Conservation (phyloP, 2,329 filamentous ascomycete species). For the Fusarium fujikuroi region DNA sequence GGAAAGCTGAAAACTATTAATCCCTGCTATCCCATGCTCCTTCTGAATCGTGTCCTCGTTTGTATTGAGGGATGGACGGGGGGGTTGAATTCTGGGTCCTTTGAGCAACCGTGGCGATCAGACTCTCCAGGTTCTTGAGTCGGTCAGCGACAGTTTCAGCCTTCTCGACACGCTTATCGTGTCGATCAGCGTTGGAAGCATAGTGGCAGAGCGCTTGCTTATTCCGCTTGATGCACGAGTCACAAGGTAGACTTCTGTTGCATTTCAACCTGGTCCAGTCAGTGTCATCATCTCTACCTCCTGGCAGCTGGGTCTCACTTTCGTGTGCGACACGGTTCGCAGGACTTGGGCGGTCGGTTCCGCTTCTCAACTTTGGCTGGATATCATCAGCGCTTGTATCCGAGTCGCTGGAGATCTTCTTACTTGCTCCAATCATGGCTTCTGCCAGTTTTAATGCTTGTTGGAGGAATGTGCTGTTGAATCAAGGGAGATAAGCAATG, state of each 20-base stretch:
- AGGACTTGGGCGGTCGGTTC: conserved; percentile 49
- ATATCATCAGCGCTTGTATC: background rate
- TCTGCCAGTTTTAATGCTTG: rapidly evolving
- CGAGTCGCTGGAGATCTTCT: rapidly evolving
- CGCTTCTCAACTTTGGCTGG: conserved; percentile 46
- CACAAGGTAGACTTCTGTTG: conserved; percentile 47
- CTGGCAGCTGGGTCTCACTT: conserved; percentile 38
- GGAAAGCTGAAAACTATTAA: rapidly evolving
- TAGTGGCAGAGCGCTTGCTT: conserved; percentile 44
- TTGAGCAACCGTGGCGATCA: conserved; percentile 36
- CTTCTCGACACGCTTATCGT: background rate
- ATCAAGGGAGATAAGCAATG: conserved; percentile 12
- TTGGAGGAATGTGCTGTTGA: background rate
- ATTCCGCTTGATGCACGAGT: conserved; percentile 43
- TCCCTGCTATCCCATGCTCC: rapidly evolving
- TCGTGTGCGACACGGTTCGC: conserved; percentile 48
- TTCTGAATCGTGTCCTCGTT: rapidly evolving
- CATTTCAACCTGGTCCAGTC: conserved; percentile 45
- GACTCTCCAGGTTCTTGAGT: conserved; percentile 45
- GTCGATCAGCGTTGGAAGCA: conserved; percentile 45
- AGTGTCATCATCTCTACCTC: background rate
- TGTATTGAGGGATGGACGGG: rapidly evolving
- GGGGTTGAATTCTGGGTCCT: background rate
- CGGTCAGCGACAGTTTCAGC: conserved; percentile 33
- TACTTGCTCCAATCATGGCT: background rate